Base-by-base conservation (phyloP, 108 stramenopile genomes). In the Mediolabrus comicus region DNA sequence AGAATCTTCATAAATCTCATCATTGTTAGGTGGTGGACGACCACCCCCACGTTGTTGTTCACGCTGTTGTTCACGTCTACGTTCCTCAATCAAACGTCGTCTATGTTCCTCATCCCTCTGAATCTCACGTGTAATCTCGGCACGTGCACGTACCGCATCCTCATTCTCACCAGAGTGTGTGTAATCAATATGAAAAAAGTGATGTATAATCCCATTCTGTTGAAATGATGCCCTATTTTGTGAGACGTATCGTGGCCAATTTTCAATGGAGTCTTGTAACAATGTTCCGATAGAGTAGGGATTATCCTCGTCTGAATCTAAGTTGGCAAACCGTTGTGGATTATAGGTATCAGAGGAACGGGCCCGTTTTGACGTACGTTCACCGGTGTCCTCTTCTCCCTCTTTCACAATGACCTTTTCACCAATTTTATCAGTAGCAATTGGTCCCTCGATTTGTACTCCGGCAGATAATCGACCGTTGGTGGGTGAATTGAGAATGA, bases 151-250 rank as follows among this genome's bases (percentile, higher is more conserved):
- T 3, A 68, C 36, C 14, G 67, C 67, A 57, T 57, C 67, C 39
- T 68, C 67, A 68, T 46, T n/a, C 35, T 68, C 67, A 8, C 67
- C 67, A 34, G 55, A 57, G 43, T 68, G 55, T 1, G 67, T 56
- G 13, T 41, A 68, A 30, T 68, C 67, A 9, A 68, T 30, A 41
- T 39, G 22, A 49, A 43, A 68, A 8, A 29, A 36, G 36, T 68
- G 56, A 5, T 43, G 24, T 19, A 68, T 57, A 3, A 68, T 68
- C 9, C 67, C 67, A 34, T 24, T 6, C 31, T 26, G 3, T 57
- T 53, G 38, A 36, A 57, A 53, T 12, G n/a, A 3, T 2, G 8
- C 0, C 12, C 28, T 29, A 28, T 56, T 22, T 58, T 26, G 30
- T 19, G 2, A 1, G 25, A 68, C 34, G 14, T 41, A 68, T 0